Evolutionary conservation across 805 yeast genomes (phyloP).

Genomic region (Wickerhamiella hasegawae): DNA sequence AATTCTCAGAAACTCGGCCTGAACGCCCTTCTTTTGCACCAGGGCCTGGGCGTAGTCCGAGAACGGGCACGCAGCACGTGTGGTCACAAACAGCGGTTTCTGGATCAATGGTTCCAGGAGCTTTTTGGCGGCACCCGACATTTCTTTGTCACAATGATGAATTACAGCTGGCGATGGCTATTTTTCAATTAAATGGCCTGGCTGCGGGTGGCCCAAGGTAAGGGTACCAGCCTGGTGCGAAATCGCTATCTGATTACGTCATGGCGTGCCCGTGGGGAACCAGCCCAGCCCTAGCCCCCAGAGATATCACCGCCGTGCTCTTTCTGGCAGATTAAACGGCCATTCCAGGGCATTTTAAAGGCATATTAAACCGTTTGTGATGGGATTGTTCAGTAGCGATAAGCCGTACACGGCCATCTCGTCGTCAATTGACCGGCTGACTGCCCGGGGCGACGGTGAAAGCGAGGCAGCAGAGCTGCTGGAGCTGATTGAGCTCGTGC

Average conservation of each 20-base stretch:
- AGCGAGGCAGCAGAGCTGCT: slow-evolving; percentile 33
- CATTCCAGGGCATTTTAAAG: too few species aligned
- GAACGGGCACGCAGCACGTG: slow-evolving; percentile 16
- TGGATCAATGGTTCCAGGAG: slow-evolving; percentile 4
- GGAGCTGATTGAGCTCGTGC: slow-evolving; percentile 41
- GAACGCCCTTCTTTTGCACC: slow-evolving; percentile 9
- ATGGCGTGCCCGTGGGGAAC: too few species aligned
- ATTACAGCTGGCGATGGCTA: too few species aligned
- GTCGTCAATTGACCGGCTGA: slow-evolving; percentile 24
- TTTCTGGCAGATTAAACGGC: too few species aligned
- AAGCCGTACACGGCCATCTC: slow-evolving; percentile 32
- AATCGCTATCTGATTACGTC: too few species aligned
- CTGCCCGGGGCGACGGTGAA: slow-evolving; percentile 17
- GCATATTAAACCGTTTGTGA: too few species aligned
- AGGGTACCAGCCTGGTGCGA: too few species aligned
- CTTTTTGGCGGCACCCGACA: not conserved
- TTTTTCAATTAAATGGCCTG: too few species aligned
- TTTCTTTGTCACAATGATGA: too few species aligned
- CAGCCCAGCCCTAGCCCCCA: too few species aligned
- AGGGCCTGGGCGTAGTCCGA: slow-evolving; percentile 13
- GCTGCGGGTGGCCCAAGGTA: too few species aligned
- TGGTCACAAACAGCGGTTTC: slow-evolving; percentile 14
- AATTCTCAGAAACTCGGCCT: slow-evolving; percentile 30
- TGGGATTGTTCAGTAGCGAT: slow-evolving; percentile 16
- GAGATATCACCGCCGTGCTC: too few species aligned